phyloP scores from a whole-genome alignment of 2,329 filamentous ascomycete genomes.

The Claviceps monticola region DNA sequence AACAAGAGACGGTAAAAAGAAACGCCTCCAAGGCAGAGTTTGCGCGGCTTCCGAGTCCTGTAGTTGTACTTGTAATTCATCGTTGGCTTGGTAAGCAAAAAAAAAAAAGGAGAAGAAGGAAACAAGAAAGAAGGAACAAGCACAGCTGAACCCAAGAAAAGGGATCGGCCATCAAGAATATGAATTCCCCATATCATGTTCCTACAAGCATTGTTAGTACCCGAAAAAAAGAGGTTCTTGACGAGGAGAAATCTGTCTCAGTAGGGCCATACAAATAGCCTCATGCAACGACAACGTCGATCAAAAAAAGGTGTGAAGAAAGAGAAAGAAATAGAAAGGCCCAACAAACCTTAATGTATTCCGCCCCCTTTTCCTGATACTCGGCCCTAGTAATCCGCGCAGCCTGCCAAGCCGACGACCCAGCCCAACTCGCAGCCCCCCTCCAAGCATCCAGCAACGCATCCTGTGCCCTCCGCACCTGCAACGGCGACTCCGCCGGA shows the following conservation, averaged over 20 bases:
- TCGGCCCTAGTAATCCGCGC: slow-evolving; percentile 66
- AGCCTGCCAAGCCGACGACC: slow-evolving; percentile 41
- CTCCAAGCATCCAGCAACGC: slow-evolving; percentile 82
- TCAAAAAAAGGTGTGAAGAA: neutral
- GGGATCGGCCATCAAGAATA: slow-evolving; percentile 24
- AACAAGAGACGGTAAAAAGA: too few species aligned
- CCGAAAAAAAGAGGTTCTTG: neutral
- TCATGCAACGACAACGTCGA: neutral
- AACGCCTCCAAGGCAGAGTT: too few species aligned
- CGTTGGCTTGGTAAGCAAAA: neutral
- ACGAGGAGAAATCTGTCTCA: too few species aligned
- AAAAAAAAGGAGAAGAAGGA: neutral
- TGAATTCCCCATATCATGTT: slow-evolving; percentile 53
- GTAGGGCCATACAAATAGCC: too few species aligned
- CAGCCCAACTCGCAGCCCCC: slow-evolving; percentile 78
- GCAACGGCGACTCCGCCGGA: slow-evolving; percentile 53
- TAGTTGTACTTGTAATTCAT: too few species aligned
- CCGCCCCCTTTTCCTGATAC: slow-evolving; percentile 80
- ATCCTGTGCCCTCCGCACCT: slow-evolving; percentile 60
- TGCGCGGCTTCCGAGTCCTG: too few species aligned
- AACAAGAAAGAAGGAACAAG: neutral
- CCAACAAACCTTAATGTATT: slow-evolving; percentile 70
- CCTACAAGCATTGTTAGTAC: slow-evolving; percentile 23
- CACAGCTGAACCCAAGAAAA: neutral
- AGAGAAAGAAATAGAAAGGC: neutral